These are phyloP conservation scores for Trichoderma brevicompactum DNA, from an alignment of 2,329 filamentous ascomycete species.

Conservation along the genomic window DNA sequence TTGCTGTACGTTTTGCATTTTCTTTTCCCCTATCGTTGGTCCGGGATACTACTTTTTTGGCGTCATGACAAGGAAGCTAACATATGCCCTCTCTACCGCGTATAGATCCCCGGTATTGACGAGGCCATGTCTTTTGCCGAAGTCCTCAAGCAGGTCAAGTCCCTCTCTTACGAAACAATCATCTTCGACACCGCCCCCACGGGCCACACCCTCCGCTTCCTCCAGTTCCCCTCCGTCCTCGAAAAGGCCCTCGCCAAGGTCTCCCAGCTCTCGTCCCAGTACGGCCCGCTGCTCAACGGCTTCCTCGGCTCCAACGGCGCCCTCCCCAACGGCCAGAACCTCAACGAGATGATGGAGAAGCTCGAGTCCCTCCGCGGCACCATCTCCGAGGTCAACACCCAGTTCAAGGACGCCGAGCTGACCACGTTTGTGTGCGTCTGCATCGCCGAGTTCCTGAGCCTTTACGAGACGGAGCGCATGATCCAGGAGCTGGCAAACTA, in stretches of 20 bases:
- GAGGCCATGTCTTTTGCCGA: constrained; percentile 99
- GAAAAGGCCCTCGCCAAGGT: constrained; percentile 99
- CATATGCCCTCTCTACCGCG: background rate
- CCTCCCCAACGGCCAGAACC: constrained; percentile 88
- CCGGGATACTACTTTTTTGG: no score
- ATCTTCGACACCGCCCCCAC: constrained; percentile 99
- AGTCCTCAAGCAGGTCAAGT: constrained; percentile 98
- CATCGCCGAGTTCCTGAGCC: constrained; percentile 93
- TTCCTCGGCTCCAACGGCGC: constrained; percentile 77
- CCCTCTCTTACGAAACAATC: constrained; percentile 97
- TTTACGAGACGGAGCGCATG: constrained; percentile 99
- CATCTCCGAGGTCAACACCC: constrained; percentile 92
- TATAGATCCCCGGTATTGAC: constrained; percentile 93
- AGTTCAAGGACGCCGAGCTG: constrained; percentile 95
- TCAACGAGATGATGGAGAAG: constrained; percentile 91
- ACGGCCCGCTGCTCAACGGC: constrained; percentile 93
- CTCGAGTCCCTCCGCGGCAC: constrained; percentile 92
- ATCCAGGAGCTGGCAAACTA: constrained; percentile 96
- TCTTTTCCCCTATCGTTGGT: background rate
- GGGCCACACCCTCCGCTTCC: constrained; percentile 95
- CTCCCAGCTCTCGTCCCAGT: constrained; percentile 89
- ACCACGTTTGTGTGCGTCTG: constrained; percentile 98
- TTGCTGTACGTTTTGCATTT: constrained; percentile 66
- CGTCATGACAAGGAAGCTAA: background rate
- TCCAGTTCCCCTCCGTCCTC: constrained; percentile 96